Conservation (phyloP, 108 stramenopile species). For the Parmales sp. region DNA sequence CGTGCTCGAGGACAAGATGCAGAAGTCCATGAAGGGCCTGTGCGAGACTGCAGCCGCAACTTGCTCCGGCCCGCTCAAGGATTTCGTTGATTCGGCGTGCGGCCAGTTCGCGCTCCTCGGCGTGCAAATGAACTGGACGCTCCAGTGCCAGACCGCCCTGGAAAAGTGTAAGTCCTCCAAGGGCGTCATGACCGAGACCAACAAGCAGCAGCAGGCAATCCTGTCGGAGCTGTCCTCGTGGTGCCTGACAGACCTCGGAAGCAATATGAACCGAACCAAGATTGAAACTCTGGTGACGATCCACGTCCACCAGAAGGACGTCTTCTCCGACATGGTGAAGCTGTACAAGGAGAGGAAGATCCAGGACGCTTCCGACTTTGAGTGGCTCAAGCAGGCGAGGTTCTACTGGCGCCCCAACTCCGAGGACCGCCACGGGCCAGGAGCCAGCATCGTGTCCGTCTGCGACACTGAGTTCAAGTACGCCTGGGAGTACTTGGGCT, state of each 20-base stretch:
- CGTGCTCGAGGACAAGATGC: slow-evolving; percentile 28
- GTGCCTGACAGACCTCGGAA: slow-evolving; percentile 49
- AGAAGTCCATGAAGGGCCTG: slow-evolving; percentile 37
- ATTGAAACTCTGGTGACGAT: slow-evolving; percentile 4
- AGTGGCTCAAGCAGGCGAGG: slow-evolving; percentile 40
- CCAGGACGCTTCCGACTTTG: slow-evolving; percentile 19
- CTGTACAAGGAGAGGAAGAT: slow-evolving; percentile 18
- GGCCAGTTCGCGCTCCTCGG: slow-evolving; percentile 53
- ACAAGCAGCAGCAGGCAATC: slow-evolving; percentile 27
- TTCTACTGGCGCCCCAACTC: slow-evolving; percentile 47
- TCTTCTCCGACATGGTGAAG: slow-evolving; percentile 6
- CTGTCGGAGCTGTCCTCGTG: slow-evolving; percentile 35
- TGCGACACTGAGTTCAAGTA: slow-evolving; percentile 47
- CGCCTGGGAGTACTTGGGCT: slow-evolving; percentile 64
- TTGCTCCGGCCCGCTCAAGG: slow-evolving; percentile 26
- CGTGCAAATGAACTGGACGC: slow-evolving; percentile 49
- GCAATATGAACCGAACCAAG: slow-evolving; percentile 47
- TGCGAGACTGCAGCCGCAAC: slow-evolving; percentile 28
- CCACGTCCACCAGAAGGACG: slow-evolving; percentile 41
- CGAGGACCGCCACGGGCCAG: slow-evolving; percentile 49
- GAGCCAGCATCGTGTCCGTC: slow-evolving; percentile 46
- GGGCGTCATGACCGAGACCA: slow-evolving; percentile 37
- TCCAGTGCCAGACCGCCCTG: slow-evolving; percentile 37
- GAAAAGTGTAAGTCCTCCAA: slow-evolving; percentile 29
- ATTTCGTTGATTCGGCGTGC: slow-evolving; percentile 36